Conservation (phyloP, 352 stramenopile species). For the Pythium myriotylum region DNA sequence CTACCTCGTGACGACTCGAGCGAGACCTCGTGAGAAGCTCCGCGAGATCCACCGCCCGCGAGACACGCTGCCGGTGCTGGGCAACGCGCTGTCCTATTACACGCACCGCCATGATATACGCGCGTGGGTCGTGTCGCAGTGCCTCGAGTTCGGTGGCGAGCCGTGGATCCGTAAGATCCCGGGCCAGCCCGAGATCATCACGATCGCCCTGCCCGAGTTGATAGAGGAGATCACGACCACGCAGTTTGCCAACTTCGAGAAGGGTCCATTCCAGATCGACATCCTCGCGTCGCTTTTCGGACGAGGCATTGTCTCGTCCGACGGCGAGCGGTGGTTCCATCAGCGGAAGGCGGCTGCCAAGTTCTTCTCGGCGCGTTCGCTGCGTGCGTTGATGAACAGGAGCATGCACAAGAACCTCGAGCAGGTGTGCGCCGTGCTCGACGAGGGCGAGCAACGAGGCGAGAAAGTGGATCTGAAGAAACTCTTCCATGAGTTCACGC, state of each 20-base stretch:
- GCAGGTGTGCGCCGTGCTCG: constrained; percentile 2
- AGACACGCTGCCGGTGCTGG: constrained; percentile 39
- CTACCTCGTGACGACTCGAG: too few relatives aligned
- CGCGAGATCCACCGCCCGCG: constrained; percentile 4
- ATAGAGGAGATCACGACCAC: constrained; percentile 36
- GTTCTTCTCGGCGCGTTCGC: constrained; percentile 29
- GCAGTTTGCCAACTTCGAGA: constrained; percentile 32
- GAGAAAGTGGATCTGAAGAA: constrained; percentile 21
- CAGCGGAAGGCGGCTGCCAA: constrained; percentile 30
- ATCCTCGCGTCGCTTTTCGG: constrained; percentile 24
- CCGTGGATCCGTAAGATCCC: constrained; percentile 21
- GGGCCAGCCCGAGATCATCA: constrained; percentile 17
- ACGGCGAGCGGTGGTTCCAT: constrained; percentile 30
- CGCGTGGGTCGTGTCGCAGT: constrained; percentile 37
- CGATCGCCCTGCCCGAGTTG: constrained; percentile 18
- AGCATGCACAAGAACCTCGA: constrained; percentile 5
- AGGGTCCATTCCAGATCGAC: constrained; percentile 20
- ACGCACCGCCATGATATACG: constrained; percentile 33
- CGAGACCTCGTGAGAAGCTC: neutral
- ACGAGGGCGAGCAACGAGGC: neutral
- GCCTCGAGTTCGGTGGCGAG: constrained; percentile 11
- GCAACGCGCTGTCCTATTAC: constrained; percentile 37
- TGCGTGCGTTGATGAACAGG: constrained; percentile 26
- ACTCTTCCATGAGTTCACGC: constrained; percentile 45
- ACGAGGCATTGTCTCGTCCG: constrained; percentile 18